Base-by-base conservation (phyloP, 1,139 yeast genomes). In the Pneumocystis wakefieldiae region DNA sequence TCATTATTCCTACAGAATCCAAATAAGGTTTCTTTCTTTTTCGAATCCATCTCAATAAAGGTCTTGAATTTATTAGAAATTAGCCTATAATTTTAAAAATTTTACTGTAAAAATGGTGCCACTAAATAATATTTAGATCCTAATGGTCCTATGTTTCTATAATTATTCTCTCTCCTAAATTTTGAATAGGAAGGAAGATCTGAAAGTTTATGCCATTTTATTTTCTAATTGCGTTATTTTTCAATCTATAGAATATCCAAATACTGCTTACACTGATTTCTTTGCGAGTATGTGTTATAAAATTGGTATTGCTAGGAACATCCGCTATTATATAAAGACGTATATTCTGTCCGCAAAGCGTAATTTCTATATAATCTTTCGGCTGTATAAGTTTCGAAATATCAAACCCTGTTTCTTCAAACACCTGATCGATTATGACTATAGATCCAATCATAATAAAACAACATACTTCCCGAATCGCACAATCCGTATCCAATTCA, bases 341-440 rank as follows among this genome's bases (percentile, higher is more conserved):
- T 73, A 87, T 87, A 73, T 88, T 89, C 73, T 92, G 92, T 14
- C 94, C 96, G 62, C 79, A 78, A 55, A 89, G 82, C 7, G 89
- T 87, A 72, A 95, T 81, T 72, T 92, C 97, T 62, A 90, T 80
- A 67, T 81, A 87, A 65, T 86, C 91, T 48, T 84, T 80, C 67
- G 85, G 85, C 66, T 82, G 81, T 62, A 91, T 79, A 68, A 80
- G 81, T 14, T 83, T 83, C 3, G 83, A 75, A 61, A 89, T 84
- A 73, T 91, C 94, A 70, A 86, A 90, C 0, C 98, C 96, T n/a
- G 91, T 92, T 73, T 94, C 99, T 75, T 94, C 99, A 67, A 81
- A 81, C 29, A 88, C 65, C 62, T 60, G 19, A 32, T 29, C 10
- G 19, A 59, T 59, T 35, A 29, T 35, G 15, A n/a, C 17, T 28